Evolutionary conservation across 805 yeast species (phyloP).

Genomic region (Yarrowia hollandica): DNA sequence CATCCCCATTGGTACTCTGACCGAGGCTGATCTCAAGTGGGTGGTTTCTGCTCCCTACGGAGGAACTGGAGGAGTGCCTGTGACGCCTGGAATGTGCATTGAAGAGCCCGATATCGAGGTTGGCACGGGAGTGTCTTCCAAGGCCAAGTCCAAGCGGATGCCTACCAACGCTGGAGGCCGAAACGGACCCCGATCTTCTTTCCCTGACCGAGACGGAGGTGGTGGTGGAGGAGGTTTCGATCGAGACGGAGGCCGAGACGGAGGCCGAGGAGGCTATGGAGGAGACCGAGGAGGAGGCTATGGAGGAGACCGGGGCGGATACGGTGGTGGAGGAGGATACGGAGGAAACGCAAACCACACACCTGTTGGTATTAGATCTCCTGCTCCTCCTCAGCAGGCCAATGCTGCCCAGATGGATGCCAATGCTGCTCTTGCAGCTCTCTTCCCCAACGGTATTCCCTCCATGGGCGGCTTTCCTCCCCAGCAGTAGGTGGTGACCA

Average conservation of each 20-base stretch:
- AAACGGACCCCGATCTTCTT: constrained; percentile 79
- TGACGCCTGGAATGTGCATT: constrained; percentile 75
- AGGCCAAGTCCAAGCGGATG: constrained; percentile 88
- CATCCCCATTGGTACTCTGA: constrained; percentile 81
- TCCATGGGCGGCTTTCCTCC: constrained; percentile 23
- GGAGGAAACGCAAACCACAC: constrained; percentile 14
- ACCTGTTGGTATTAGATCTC: constrained; percentile 9
- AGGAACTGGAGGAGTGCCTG: constrained; percentile 87
- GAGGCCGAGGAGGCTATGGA: constrained; percentile 22
- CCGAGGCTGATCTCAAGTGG: constrained; percentile 95
- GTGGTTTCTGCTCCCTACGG: constrained; percentile 91
- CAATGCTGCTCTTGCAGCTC: constrained; percentile 29
- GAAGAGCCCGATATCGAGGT: constrained; percentile 98
- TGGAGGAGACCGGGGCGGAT: constrained; percentile 4
- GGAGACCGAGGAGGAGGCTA: neutral
- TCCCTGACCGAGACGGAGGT: constrained; percentile 31
- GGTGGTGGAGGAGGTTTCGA: neutral
- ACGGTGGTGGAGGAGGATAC: constrained; percentile 5
- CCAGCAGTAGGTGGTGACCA: neutral
- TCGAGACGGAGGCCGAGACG: constrained; percentile 24
- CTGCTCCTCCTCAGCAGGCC: constrained; percentile 7
- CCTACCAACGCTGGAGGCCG: constrained; percentile 78
- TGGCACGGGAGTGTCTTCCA: constrained; percentile 90
- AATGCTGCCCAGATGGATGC: constrained; percentile 27
- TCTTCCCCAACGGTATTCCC: constrained; percentile 29